A percentile compares a stretch with the other conserved stretches of the same genome.
These are phyloP conservation scores for Aspergillus sclerotioniger DNA, from an alignment of 495 filamentous ascomycete species.

Conservation along the genomic window DNA sequence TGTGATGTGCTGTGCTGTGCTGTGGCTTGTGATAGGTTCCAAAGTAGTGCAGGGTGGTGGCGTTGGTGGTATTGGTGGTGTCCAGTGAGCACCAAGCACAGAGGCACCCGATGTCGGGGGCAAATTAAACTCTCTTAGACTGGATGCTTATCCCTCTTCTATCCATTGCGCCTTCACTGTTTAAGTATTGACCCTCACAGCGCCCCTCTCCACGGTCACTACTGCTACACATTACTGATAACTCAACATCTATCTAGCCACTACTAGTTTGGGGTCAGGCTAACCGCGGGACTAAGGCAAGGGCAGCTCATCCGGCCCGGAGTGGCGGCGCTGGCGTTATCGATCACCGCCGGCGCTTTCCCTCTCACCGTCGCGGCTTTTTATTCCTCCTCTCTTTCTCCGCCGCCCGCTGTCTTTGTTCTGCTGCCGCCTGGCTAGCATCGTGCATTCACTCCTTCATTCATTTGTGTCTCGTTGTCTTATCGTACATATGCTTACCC, in stretches of 20 bases:
- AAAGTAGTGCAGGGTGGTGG: not conserved
- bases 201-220: too few relatives aligned
- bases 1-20: too few relatives aligned
- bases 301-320: constrained; percentile 8
- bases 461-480: constrained; percentile 15
- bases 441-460: constrained; percentile 12
- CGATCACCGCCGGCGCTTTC: constrained; percentile 7
- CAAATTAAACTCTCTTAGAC: too few relatives aligned
- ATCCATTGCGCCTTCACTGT: not conserved
- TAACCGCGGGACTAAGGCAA: constrained; percentile 4
- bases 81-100: too few relatives aligned
- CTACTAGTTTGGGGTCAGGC: not conserved
- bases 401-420: constrained; percentile 1
- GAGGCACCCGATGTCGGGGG: too few relatives aligned
- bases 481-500: constrained; percentile 24
- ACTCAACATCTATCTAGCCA: too few relatives aligned
- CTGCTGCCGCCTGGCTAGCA: constrained; percentile 15
- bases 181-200: too few relatives aligned
- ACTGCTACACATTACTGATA: too few relatives aligned
- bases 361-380: constrained; percentile 9
- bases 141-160: not conserved
- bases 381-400: constrained; percentile 17
- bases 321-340: constrained; percentile 13
- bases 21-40: not conserved
- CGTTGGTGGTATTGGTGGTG: too few relatives aligned